Evolutionary conservation across 2,329 filamentous ascomycete genomes (phyloP).

Genomic region (Aspergillaceae sp.): DNA sequence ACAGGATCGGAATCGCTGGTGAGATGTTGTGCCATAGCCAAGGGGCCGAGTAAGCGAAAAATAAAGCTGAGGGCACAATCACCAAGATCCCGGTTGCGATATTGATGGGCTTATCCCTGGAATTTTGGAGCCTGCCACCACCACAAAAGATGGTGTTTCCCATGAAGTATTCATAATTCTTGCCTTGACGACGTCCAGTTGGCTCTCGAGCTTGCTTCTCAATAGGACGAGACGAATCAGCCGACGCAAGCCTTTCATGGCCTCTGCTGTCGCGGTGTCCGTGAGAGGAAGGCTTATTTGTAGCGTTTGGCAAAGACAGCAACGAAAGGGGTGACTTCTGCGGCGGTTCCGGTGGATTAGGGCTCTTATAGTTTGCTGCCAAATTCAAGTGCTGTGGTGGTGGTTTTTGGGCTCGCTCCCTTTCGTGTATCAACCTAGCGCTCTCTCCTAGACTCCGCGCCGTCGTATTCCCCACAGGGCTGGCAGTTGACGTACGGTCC

Average conservation of each 20-base stretch:
- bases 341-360: conserved; percentile 49
- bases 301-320: conserved; percentile 48
- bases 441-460: conserved; percentile 65
- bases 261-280: conserved; percentile 53
- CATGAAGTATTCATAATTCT: conserved; percentile 85
- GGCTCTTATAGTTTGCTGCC: conserved; percentile 51
- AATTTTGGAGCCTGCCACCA: conserved; percentile 79
- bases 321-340: conserved; percentile 69
- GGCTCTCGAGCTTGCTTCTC: conserved; percentile 34
- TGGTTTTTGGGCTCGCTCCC: conserved; percentile 30
- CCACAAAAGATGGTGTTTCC: conserved; percentile 89
- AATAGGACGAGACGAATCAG: conserved; percentile 63
- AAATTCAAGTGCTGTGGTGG: conserved; percentile 47
- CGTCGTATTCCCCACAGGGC: conserved; percentile 54
- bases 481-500: conserved; percentile 66
- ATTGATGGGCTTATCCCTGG: conserved; percentile 78
- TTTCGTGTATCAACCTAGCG: conserved; percentile 62
- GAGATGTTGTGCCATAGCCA: conserved; percentile 82
- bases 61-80: conserved; percentile 69
- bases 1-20: conserved; percentile 78
- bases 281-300: conserved; percentile 37
- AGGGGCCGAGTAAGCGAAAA: conserved; percentile 73
- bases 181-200: conserved; percentile 44
- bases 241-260: conserved; percentile 76
- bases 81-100: conserved; percentile 74